Base-by-base conservation (phyloP, 2,329 filamentous ascomycete species). In the Neofusicoccum umdonicola region DNA sequence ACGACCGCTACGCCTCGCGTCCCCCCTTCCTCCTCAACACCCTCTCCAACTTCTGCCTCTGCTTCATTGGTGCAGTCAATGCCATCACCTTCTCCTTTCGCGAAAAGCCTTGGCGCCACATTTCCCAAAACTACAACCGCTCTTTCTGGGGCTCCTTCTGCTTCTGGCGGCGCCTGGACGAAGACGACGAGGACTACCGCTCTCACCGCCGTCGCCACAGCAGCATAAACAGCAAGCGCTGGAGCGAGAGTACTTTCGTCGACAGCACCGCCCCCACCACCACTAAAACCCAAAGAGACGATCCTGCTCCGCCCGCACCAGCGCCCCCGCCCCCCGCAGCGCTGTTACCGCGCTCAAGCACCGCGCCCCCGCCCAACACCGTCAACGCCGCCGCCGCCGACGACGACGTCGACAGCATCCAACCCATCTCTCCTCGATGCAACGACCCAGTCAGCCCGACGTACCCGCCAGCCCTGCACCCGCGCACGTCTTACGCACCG, bases 91-190 rank as follows among this genome's bases (percentile, higher is more conserved):
- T 93, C 75, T 84, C 83, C 35, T 79, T 85, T 35, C 84, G 89
- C 50, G 91, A 94, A 74, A 87, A 86, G 72, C 90, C 90, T 0
- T 93, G 90, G 90, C 78, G 79, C 50, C 81, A 87, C 64, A 83
- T 86, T 5, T 76, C 77, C 0, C 78, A 77, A 17, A 76, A 73
- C 15, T 74, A 81, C 42, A 79, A 80, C 8, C 78, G 76, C 1
- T 77, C 82, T 60, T 69, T 72, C 51, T 79, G 79, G 31, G 74
- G 72, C 65, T 47, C 41, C 12, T 79, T 79, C 31, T 39, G 50
- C 50, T 37, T 63, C n/a, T 37, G 50, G 50, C n/a, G 61, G 22
- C 6, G 6, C n/a, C 19, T 7, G 8, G 39, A 17, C 13, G 15
- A 41, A 1, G 41, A 47, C 4, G 56, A 60, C 13, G 12, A 35